phyloP scores from a whole-genome alignment of 768 basidiomycete genomes.

The Mycena alexandri region DNA sequence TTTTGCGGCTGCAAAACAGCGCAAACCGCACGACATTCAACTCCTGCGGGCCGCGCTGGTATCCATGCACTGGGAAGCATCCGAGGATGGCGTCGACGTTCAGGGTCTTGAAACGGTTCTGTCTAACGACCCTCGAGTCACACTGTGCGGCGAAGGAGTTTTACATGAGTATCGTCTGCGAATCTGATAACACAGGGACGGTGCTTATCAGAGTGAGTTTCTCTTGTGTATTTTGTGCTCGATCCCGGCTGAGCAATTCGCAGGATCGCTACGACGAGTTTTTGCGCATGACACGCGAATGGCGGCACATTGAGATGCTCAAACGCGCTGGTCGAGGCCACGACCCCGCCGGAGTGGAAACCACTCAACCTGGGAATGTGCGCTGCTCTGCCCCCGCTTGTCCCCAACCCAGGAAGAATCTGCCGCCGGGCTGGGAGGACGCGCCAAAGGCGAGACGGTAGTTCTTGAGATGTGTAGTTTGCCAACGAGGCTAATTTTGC shows the following conservation, averaged over 20 bases:
- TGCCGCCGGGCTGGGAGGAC: constrained; percentile 33
- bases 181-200: constrained; percentile 12
- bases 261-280: constrained; percentile 43
- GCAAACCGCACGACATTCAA: constrained; percentile 24
- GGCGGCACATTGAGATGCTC: constrained; percentile 36
- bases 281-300: constrained; percentile 28
- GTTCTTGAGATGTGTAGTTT: neutral
- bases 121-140: constrained; percentile 6
- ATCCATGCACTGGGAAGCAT: constrained; percentile 22
- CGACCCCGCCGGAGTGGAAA: neutral
- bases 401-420: constrained; percentile 44
- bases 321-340: constrained; percentile 39
- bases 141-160: constrained; percentile 4
- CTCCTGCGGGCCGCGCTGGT: constrained; percentile 24
- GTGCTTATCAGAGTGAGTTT: neutral
- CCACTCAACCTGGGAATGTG: constrained; percentile 26
- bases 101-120: neutral
- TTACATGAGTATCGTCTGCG: neutral
- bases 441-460: constrained; percentile 23
- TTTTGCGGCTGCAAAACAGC: constrained; percentile 32
- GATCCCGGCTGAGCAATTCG: too few species aligned
- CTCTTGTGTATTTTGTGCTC: too few species aligned
- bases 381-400: constrained; percentile 44
- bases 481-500: neutral
- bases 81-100: constrained; percentile 12